These are phyloP conservation scores for Sclerotinia subarctica DNA, from an alignment of 2,329 filamentous ascomycete genomes.

Conservation along the genomic window DNA sequence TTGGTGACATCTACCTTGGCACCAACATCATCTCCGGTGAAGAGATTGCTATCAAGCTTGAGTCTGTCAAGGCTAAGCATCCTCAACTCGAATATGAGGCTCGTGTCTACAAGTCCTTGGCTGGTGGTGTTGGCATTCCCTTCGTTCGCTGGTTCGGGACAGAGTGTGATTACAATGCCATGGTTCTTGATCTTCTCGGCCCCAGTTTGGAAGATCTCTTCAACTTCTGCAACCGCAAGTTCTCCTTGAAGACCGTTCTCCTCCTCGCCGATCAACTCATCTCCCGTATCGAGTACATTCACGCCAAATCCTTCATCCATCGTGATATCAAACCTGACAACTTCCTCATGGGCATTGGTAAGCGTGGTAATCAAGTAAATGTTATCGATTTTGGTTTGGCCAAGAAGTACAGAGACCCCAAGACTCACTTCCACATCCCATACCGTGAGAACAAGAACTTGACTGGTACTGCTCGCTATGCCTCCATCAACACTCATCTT, in stretches of 20 bases:
- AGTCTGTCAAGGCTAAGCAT: constrained; percentile 99
- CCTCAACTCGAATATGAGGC: constrained; percentile 98
- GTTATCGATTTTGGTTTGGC: constrained; percentile 98
- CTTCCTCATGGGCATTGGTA: constrained; percentile 98
- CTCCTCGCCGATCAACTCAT: constrained; percentile 97
- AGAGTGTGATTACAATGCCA: constrained; percentile 99
- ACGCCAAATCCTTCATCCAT: constrained; percentile 99
- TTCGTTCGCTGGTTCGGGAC: constrained; percentile 99
- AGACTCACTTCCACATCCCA: constrained; percentile 99
- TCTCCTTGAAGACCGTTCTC: constrained; percentile 96
- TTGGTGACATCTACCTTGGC: constrained; percentile 97
- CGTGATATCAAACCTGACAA: constrained; percentile 99
- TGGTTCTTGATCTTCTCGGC: constrained; percentile 96
- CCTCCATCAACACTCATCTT: constrained; percentile 97
- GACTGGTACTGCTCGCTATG: constrained; percentile 97
- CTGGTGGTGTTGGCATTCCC: constrained; percentile 94
- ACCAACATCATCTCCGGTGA: constrained; percentile 99
- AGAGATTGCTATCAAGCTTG: constrained; percentile 99
- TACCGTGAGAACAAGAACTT: constrained; percentile 99
- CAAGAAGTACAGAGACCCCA: constrained; percentile 99
- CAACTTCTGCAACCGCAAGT: constrained; percentile 99
- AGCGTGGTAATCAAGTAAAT: constrained; percentile 98
- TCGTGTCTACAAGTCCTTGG: constrained; percentile 84
- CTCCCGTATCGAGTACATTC: constrained; percentile 98
- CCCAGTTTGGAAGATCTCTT: constrained; percentile 96